Evolutionary conservation across 1,284 basidiomycete species (phyloP).

Genomic region (Apiotrichum siamense): DNA sequence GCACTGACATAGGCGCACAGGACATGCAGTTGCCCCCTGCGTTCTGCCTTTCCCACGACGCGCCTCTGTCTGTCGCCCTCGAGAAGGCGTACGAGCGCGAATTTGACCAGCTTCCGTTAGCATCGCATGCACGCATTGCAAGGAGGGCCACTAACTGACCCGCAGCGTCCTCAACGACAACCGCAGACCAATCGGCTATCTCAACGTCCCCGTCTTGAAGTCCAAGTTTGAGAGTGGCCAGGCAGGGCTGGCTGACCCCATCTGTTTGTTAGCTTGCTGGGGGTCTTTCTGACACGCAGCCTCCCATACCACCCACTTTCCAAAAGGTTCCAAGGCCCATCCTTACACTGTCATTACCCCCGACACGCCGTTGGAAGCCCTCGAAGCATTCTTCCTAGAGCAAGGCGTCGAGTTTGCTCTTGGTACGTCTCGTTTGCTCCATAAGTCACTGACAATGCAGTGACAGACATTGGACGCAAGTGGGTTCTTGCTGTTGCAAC

Average conservation of each 20-base stretch:
- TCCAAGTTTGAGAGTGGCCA: constrained; percentile 65
- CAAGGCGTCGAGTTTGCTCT: constrained; percentile 65
- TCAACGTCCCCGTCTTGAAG: constrained; percentile 70
- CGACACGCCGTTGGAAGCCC: constrained; percentile 63
- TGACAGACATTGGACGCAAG: constrained; percentile 72
- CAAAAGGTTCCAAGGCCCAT: constrained; percentile 54
- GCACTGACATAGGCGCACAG: too few relatives aligned
- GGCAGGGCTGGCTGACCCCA: constrained; percentile 53
- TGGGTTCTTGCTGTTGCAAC: constrained; percentile 83
- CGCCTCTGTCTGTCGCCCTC: constrained; percentile 65
- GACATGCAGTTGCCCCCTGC: constrained; percentile 83
- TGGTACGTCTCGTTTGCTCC: constrained; percentile 49
- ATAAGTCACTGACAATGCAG: constrained; percentile 46
- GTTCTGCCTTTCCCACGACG: constrained; percentile 68
- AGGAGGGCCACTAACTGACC: not conserved
- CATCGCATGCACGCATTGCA: constrained; percentile 1
- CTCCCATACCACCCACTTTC: constrained; percentile 69
- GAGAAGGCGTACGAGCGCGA: constrained; percentile 83
- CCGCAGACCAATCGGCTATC: constrained; percentile 70
- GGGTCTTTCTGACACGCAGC: constrained; percentile 47
- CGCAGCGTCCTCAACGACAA: constrained; percentile 65
- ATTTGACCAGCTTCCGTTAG: constrained; percentile 82
- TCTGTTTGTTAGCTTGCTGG: constrained; percentile 51
- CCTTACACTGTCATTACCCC: constrained; percentile 74
- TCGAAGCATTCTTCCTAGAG: constrained; percentile 64